Evolutionary conservation across 139 green algal species (phyloP).

Genomic region (Dunaliella primolecta): DNA sequence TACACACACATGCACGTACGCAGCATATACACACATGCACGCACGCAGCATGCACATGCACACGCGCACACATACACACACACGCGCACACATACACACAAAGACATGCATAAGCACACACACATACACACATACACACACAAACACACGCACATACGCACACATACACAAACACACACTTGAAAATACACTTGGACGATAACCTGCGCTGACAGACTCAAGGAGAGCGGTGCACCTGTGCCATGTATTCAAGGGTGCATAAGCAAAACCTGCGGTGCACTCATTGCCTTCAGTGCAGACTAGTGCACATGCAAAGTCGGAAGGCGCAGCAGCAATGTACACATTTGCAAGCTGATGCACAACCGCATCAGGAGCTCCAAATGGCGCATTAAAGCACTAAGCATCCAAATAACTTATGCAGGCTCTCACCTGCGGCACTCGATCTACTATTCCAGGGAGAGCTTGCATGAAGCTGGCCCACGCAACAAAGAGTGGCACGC

Average conservation of each 20-base stretch:
- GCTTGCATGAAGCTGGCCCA: not conserved
- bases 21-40: not conserved
- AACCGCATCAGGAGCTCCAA: too few species aligned
- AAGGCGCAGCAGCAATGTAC: too few species aligned
- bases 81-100: not conserved
- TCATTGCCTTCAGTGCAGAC: too few species aligned
- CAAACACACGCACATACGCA: not conserved
- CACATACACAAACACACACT: not conserved
- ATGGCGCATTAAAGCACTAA: too few species aligned
- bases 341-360: too few species aligned
- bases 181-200: not conserved
- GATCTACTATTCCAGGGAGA: not conserved
- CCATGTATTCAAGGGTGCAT: too few species aligned
- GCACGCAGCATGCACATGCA: conserved; percentile 1
- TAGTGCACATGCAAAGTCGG: too few species aligned
- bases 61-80: not conserved
- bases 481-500: not conserved
- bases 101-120: not conserved
- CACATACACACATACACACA: conserved; percentile 21
- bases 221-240: too few species aligned
- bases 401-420: too few species aligned
- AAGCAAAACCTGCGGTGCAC: too few species aligned
- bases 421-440: too few species aligned
- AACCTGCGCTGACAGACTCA: too few species aligned
- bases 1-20: not conserved